Percentiles rank a stretch among this genome's conserved stretches.
Conservation (phyloP, 1,139 yeast species). For the Blastobotrys niveus region DNA sequence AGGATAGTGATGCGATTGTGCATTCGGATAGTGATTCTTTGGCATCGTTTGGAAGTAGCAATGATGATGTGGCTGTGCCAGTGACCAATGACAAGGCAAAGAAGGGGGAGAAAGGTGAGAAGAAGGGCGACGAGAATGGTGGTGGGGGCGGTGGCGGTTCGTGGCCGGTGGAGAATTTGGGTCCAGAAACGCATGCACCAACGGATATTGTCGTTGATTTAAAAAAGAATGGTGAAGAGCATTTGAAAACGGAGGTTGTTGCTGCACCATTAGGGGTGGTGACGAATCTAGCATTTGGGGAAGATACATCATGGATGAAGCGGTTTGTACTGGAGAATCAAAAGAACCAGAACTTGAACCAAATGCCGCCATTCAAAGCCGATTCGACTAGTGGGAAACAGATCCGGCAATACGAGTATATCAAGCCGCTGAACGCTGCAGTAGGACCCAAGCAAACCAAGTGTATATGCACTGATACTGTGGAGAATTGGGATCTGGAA, state of each 20-base stretch:
- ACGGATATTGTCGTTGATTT: conserved; percentile 48
- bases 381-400: conserved; percentile 34
- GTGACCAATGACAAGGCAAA: conserved; percentile 3
- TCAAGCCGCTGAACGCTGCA: conserved; percentile 73
- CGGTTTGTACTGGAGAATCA: conserved; percentile 55
- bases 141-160: conserved; percentile 13
- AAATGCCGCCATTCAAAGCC: conserved; percentile 47
- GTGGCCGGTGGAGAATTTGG: conserved; percentile 39
- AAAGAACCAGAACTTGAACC: conserved; percentile 63
- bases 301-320: conserved; percentile 54
- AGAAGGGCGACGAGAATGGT: not conserved
- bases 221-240: conserved; percentile 52
- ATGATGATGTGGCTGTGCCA: conserved; percentile 2
- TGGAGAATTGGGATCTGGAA: conserved; percentile 59
- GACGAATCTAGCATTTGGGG: conserved; percentile 64
- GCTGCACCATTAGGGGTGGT: conserved; percentile 81
- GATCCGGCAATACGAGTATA: conserved; percentile 60
- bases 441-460: conserved; percentile 94
- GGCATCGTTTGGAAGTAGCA: conserved; percentile 16
- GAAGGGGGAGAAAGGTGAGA: conserved; percentile 2
- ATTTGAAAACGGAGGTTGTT: conserved; percentile 55
- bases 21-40: conserved; percentile 13
- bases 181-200: conserved; percentile 54
- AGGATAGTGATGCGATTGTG: too few species aligned
- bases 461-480: conserved; percentile 68